Evolutionary conservation across 305 asterid species (phyloP).

Genomic region (Fraxinus latifolia): DNA sequence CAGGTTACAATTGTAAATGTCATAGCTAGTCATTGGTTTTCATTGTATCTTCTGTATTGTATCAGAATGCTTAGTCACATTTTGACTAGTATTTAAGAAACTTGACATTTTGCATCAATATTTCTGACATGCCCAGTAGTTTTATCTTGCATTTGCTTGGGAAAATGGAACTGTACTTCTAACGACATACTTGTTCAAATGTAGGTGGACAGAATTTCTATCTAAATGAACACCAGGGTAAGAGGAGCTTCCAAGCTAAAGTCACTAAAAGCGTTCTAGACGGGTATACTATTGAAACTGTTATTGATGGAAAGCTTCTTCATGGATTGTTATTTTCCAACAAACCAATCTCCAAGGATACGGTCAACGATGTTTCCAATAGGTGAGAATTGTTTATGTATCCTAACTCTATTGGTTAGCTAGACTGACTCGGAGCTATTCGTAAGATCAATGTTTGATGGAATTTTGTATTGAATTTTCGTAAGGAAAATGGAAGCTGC

Average conservation of each 20-base stretch:
- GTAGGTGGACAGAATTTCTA: slow-evolving; percentile 58
- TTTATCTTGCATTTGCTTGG: slow-evolving; percentile 11
- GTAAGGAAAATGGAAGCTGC: slow-evolving; percentile 47
- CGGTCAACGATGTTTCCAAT: slow-evolving; percentile 37
- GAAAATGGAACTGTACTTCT: slow-evolving; percentile 12
- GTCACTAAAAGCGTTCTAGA: slow-evolving; percentile 62
- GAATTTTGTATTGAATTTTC: slow-evolving; percentile 20
- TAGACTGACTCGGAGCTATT: neutral
- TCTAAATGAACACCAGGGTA: slow-evolving; percentile 59
- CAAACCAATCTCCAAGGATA: slow-evolving; percentile 43
- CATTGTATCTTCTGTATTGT: neutral
- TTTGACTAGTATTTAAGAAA: neutral
- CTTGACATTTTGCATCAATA: neutral
- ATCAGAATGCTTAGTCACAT: neutral
- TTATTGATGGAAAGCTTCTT: slow-evolving; percentile 81
- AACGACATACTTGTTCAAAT: slow-evolving; percentile 16
- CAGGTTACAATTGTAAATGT: neutral
- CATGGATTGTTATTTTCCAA: slow-evolving; percentile 75
- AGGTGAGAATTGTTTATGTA: slow-evolving; percentile 37
- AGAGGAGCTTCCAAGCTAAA: slow-evolving; percentile 77
- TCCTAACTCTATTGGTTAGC: slow-evolving; percentile 2
- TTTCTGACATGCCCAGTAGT: neutral
- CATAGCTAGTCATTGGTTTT: neutral
- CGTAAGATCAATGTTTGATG: slow-evolving; percentile 21
- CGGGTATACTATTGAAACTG: slow-evolving; percentile 75